Conservation (phyloP, 106 monocot species). For the Cymbidium sinense region DNA sequence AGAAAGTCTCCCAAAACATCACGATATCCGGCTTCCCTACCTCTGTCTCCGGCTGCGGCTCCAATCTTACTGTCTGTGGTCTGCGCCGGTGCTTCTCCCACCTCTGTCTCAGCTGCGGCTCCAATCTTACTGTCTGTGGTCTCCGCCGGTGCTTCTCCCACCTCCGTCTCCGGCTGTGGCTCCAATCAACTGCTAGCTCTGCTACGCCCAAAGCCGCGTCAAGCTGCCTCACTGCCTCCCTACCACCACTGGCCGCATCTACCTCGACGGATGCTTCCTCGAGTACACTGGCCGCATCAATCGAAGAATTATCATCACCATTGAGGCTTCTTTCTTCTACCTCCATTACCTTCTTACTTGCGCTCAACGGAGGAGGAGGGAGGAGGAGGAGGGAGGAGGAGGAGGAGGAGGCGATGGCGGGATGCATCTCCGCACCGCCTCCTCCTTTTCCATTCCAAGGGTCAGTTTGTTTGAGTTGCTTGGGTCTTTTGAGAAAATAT, state of each 20-base stretch:
- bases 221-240: constrained; percentile 32
- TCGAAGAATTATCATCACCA: too few species aligned
- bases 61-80: constrained; percentile 18
- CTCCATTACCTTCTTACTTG: too few species aligned
- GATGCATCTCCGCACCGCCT: too few species aligned
- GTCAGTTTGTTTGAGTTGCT: too few species aligned
- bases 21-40: constrained; percentile 11
- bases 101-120: constrained; percentile 17
- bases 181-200: constrained; percentile 29
- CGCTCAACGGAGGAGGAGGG: too few species aligned
- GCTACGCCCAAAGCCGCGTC: constrained; percentile 27
- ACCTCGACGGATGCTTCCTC: constrained; percentile 37
- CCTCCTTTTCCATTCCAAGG: too few species aligned
- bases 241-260: constrained; percentile 16
- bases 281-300: constrained; percentile 20
- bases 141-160: constrained; percentile 34
- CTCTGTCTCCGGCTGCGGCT: constrained; percentile 5
- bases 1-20: constrained; percentile 24
- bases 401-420: too few species aligned
- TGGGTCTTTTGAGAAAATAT: too few species aligned
- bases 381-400: too few species aligned
- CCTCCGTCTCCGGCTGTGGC: too few species aligned
- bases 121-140: constrained; percentile 18
- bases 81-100: constrained; percentile 34
- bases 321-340: too few species aligned